Evolutionary conservation across 2,329 filamentous ascomycete species (phyloP).

Genomic region (Venturia effusa): DNA sequence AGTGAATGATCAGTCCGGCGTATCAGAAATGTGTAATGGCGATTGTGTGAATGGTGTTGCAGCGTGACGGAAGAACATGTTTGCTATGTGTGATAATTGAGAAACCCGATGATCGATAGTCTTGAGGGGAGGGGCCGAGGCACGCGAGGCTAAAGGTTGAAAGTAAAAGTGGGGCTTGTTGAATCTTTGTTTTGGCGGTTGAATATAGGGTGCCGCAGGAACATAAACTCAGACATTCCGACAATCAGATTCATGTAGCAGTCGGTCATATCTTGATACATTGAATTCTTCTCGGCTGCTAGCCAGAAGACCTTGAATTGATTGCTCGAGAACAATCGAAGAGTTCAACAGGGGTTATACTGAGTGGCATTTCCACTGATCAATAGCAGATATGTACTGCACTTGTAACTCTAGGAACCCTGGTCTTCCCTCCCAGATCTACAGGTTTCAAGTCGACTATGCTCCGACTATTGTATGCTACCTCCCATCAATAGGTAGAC

Average conservation of each 20-base stretch:
- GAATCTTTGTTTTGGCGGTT: neutral
- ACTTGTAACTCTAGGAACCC: too few relatives aligned
- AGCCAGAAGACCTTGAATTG: neutral
- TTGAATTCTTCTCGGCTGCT: neutral
- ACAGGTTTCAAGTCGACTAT: too few relatives aligned
- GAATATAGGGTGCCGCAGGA: too few relatives aligned
- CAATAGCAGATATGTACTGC: neutral
- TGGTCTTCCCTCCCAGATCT: too few relatives aligned
- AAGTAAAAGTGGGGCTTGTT: neutral
- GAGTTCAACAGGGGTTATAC: neutral
- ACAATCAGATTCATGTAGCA: too few relatives aligned
- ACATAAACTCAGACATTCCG: neutral
- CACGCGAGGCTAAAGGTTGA: neutral
- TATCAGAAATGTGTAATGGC: neutral
- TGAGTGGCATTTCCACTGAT: neutral
- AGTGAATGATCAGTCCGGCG: neutral
- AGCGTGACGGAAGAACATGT: neutral
- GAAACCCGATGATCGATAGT: neutral
- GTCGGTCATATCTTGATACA: too few relatives aligned
- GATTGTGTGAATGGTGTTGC: neutral
- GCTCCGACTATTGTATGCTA: neutral
- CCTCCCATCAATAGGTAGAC: neutral
- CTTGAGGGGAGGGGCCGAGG: neutral
- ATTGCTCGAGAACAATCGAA: neutral
- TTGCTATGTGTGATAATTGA: neutral